Conservation (phyloP, 2,329 filamentous ascomycete species). For the Botrytis porri region DNA sequence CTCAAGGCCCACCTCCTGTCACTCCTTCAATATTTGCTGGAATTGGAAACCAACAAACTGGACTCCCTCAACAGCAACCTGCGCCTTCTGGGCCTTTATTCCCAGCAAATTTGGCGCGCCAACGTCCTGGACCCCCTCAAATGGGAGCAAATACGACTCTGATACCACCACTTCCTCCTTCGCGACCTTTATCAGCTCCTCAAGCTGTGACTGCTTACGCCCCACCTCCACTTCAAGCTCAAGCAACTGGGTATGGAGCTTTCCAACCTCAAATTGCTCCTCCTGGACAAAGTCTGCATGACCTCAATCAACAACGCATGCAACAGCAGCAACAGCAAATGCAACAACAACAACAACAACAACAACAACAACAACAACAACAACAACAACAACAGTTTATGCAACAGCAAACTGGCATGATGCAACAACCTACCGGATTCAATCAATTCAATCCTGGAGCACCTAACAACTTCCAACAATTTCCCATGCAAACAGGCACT, state of each 20-base stretch:
- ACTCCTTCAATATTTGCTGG: slow-evolving; percentile 57
- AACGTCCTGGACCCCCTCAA: slow-evolving; percentile 70
- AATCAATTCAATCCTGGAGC: slow-evolving; percentile 35
- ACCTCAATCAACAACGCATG: slow-evolving; percentile 51
- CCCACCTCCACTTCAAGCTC: slow-evolving; percentile 73
- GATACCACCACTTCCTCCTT: slow-evolving; percentile 71
- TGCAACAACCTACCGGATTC: slow-evolving; percentile 43
- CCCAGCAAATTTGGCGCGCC: slow-evolving; percentile 51
- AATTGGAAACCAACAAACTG: slow-evolving; percentile 49
- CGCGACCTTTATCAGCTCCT: slow-evolving; percentile 81
- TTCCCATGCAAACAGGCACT: slow-evolving; percentile 31
- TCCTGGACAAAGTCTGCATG: slow-evolving; percentile 72
- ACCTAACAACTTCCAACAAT: slow-evolving; percentile 26
- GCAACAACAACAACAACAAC: slow-evolving; percentile 61
- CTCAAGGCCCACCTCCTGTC: slow-evolving; percentile 46
- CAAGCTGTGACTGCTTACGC: slow-evolving; percentile 74
- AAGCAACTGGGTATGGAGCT: slow-evolving; percentile 65
- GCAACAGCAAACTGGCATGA: slow-evolving; percentile 42
- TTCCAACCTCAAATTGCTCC: slow-evolving; percentile 64
- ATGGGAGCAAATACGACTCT: slow-evolving; percentile 56
- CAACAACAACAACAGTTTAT: slow-evolving; percentile 62
- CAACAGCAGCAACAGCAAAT: slow-evolving; percentile 62
- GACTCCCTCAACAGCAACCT: slow-evolving; percentile 36
- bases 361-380: slow-evolving; percentile 61
- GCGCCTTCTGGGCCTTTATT: slow-evolving; percentile 20